These are phyloP conservation scores for Flaveria linearis DNA, from an alignment of 129 eudicot genomes.

Conservation along the genomic window DNA sequence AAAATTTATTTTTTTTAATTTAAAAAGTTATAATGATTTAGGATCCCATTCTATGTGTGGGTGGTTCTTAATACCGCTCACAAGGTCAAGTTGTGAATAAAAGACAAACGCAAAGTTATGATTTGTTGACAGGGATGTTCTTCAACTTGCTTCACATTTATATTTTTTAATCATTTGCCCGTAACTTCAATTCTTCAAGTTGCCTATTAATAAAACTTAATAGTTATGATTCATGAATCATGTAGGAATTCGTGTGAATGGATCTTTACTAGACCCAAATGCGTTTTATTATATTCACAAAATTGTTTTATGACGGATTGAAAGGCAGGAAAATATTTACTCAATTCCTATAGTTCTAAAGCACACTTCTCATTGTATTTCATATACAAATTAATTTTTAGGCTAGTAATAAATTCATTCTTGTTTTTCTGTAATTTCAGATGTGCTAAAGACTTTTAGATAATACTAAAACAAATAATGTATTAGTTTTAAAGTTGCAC, in stretches of 20 bases:
- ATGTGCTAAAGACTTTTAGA: too few relatives aligned
- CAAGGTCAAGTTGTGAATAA: constrained; percentile 36
- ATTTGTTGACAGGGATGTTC: constrained; percentile 30
- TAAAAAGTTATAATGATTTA: background rate
- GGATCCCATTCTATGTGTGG: constrained; percentile 27
- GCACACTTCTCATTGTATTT: too few relatives aligned
- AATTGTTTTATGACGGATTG: background rate
- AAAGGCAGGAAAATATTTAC: background rate
- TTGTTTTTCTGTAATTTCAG: too few relatives aligned
- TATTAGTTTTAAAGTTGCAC: too few relatives aligned
- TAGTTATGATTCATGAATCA: constrained; percentile 5
- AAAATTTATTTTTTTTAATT: too few relatives aligned
- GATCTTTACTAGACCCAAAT: background rate
- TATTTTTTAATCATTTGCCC: background rate
- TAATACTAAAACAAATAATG: too few relatives aligned
- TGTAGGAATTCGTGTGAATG: background rate
- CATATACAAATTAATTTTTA: too few relatives aligned
- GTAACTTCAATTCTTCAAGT: constrained; percentile 26
- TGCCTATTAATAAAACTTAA: constrained; percentile 4
- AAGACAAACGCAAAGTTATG: constrained; percentile 19
- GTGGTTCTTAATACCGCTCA: constrained; percentile 19
- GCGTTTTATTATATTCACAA: too few relatives aligned
- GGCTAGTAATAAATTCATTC: too few relatives aligned
- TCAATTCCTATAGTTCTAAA: too few relatives aligned
- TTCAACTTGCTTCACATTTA: constrained; percentile 29